A percentile compares a stretch with the other conserved stretches of the same genome.
Evolutionary conservation across 176 grass and related monocot genomes (phyloP).

Genomic region (Luzula sylvatica): DNA sequence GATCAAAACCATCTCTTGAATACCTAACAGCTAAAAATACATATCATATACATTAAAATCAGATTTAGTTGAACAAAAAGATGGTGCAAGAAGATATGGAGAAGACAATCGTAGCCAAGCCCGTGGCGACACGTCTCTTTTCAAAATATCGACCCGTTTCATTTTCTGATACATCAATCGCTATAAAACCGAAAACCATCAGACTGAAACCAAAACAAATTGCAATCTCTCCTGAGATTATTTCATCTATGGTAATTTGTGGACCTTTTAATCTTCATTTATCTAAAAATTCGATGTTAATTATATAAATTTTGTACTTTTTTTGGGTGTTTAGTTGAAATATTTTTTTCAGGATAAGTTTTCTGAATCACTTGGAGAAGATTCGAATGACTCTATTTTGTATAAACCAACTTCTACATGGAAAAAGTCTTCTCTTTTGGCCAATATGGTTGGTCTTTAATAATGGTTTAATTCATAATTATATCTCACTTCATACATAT

Average conservation of each 20-base stretch:
- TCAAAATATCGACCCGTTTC: neutral
- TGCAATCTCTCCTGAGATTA: neutral
- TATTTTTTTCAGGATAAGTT: conserved; percentile 11
- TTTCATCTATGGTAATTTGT: neutral
- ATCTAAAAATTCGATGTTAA: neutral
- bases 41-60: neutral
- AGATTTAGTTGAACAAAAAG: too few species aligned
- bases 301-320: too few species aligned
- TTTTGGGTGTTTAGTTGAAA: neutral
- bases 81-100: conserved; percentile 16
- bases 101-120: conserved; percentile 18
- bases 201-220: conserved; percentile 18
- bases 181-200: conserved; percentile 14
- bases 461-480: too few species aligned
- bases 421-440: neutral
- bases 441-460: conserved; percentile 13
- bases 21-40: neutral
- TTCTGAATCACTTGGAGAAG: conserved; percentile 15
- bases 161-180: conserved; percentile 10
- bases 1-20: neutral
- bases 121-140: conserved; percentile 20
- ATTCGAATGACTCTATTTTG: conserved; percentile 6
- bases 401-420: conserved; percentile 19
- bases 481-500: too few species aligned
- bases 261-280: neutral